phyloP scores from a whole-genome alignment of 1,284 basidiomycete species.

The Boletus mariae region DNA sequence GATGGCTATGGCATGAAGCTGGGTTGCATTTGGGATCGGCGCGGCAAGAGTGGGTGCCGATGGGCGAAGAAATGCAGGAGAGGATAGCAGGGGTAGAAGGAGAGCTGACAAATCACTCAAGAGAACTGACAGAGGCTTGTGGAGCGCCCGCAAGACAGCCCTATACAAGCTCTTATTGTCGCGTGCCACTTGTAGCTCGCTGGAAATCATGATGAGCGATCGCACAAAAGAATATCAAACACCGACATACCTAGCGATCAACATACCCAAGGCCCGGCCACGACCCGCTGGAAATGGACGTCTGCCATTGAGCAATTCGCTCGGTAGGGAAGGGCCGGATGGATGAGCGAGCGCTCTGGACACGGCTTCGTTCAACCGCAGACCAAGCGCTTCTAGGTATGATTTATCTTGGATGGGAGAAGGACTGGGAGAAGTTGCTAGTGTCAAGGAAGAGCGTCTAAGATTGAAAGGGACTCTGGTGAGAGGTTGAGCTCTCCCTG shows the following conservation, averaged over 20 bases:
- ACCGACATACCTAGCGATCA: slow-evolving; percentile 62
- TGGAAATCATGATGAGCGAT: slow-evolving; percentile 30
- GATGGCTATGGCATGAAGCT: slow-evolving; percentile 64
- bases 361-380: slow-evolving; percentile 78
- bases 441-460: slow-evolving; percentile 42
- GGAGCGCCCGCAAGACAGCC: slow-evolving; percentile 68
- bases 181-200: slow-evolving; percentile 62
- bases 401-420: slow-evolving; percentile 66
- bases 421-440: slow-evolving; percentile 37
- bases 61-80: slow-evolving; percentile 54
- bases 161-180: slow-evolving; percentile 62
- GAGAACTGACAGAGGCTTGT: slow-evolving; percentile 71
- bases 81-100: slow-evolving; percentile 62
- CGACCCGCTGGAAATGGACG: slow-evolving; percentile 68
- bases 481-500: slow-evolving; percentile 48
- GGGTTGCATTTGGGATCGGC: slow-evolving; percentile 58
- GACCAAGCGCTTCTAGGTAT: slow-evolving; percentile 68
- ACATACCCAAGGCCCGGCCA: slow-evolving; percentile 57
- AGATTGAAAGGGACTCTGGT: slow-evolving; percentile 59
- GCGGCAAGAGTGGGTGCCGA: slow-evolving; percentile 48
- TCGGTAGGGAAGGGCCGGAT: slow-evolving; percentile 43
- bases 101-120: slow-evolving; percentile 64
- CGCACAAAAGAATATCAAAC: slow-evolving; percentile 7
- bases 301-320: slow-evolving; percentile 57
- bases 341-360: slow-evolving; percentile 70